A percentile compares a stretch with the other conserved stretches of the same genome.
phyloP scores from a whole-genome alignment of 495 filamentous ascomycete species.

The Annulohypoxylon stygium region DNA sequence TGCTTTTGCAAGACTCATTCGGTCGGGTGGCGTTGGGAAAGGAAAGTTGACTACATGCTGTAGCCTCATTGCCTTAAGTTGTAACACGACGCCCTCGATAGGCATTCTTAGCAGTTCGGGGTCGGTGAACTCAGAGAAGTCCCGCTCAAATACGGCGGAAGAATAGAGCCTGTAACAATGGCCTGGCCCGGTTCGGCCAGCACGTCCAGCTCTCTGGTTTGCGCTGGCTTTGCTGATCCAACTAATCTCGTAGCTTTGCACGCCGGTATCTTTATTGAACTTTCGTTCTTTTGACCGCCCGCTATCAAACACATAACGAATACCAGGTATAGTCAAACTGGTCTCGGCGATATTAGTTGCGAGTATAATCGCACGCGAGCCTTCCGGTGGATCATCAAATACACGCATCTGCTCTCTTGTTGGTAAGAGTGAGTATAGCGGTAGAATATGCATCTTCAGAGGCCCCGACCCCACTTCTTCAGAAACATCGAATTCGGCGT shows the following conservation, averaged over 20 bases:
- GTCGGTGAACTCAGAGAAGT: slow-evolving; percentile 86
- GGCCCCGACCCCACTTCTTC: slow-evolving; percentile 65
- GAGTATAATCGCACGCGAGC: slow-evolving; percentile 87
- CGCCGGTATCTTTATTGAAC: slow-evolving; percentile 85
- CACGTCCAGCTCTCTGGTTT: slow-evolving; percentile 91
- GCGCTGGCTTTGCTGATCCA: slow-evolving; percentile 99
- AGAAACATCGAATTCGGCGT: slow-evolving; percentile 70
- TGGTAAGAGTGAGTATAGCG: slow-evolving; percentile 93
- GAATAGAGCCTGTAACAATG: slow-evolving; percentile 97
- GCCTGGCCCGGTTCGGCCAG: slow-evolving; percentile 94
- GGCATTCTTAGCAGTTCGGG: slow-evolving; percentile 94
- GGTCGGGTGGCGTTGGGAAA: slow-evolving; percentile 94
- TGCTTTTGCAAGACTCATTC: slow-evolving; percentile 81
- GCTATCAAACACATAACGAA: slow-evolving; percentile 94
- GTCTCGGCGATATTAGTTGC: slow-evolving; percentile 99
- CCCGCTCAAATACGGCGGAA: slow-evolving; percentile 91
- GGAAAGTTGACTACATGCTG: slow-evolving; percentile 94
- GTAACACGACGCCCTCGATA: slow-evolving; percentile 90
- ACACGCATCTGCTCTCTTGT: slow-evolving; percentile 92
- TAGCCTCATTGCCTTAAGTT: slow-evolving; percentile 95
- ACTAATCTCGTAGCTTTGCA: slow-evolving; percentile 93
- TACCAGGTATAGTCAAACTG: slow-evolving; percentile 94
- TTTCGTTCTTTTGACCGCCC: slow-evolving; percentile 92
- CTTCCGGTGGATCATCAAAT: slow-evolving; percentile 89
- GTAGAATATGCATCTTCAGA: slow-evolving; percentile 83